Percentiles rank a stretch among this genome's conserved stretches.
Evolutionary conservation across 163 green algal genomes (phyloP).

Genomic region (Chlamydomonas reinhardtii): DNA sequence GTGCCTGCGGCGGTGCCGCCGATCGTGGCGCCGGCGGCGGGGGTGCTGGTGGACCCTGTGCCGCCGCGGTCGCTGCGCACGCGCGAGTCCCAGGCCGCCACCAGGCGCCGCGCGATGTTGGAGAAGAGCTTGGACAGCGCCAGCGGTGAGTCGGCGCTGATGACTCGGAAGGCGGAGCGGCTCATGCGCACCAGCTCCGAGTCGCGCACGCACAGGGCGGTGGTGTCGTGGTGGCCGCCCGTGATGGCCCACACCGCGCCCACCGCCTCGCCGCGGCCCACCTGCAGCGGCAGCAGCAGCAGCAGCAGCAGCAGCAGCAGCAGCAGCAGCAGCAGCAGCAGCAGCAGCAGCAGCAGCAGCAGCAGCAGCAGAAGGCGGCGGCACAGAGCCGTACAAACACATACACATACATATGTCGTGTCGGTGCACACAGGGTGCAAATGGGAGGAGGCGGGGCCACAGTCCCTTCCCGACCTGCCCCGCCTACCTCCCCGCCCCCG

Average conservation of each 20-base stretch:
- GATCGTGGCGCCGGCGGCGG: no score
- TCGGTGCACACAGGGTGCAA: no score
- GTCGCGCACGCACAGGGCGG: slow-evolving; percentile 81
- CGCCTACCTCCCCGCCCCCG: no score
- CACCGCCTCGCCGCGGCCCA: slow-evolving; percentile 78
- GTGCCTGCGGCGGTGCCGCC: no score
- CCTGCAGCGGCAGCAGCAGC: slow-evolving; percentile 32
- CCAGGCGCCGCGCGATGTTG: slow-evolving; percentile 56
- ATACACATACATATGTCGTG: no score
- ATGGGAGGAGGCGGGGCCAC: no score
- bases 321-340: no score
- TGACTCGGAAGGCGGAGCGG: slow-evolving; percentile 40
- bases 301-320: no score
- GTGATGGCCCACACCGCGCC: slow-evolving; percentile 80
- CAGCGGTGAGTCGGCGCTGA: slow-evolving; percentile 51
- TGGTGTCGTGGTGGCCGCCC: slow-evolving; percentile 77
- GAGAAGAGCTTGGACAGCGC: slow-evolving; percentile 61
- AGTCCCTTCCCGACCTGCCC: no score
- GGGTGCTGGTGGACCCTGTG: background rate
- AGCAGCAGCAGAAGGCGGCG: no score
- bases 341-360: no score
- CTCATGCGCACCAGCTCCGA: slow-evolving; percentile 84
- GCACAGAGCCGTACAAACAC: no score
- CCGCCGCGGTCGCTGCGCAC: slow-evolving; percentile 32
- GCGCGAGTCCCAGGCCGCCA: slow-evolving; percentile 58